Percentiles rank a stretch among this genome's conserved stretches.
These are phyloP conservation scores for Diplodia scrobiculata DNA, from an alignment of 2,329 filamentous ascomycete genomes.

Conservation along the genomic window DNA sequence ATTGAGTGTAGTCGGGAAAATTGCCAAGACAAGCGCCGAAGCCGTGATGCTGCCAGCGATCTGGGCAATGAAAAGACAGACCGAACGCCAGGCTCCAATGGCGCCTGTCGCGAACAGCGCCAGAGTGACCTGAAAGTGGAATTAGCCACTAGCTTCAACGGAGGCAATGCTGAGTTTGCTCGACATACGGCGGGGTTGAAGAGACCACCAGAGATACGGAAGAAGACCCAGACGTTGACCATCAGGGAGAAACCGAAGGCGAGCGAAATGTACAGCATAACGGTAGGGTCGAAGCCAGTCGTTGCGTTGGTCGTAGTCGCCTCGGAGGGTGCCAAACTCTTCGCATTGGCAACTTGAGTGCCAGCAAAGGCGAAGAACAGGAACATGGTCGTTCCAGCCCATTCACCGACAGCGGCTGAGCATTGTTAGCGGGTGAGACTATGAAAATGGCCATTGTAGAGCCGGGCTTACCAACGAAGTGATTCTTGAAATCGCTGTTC, in stretches of 20 bases:
- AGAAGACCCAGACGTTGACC: slow-evolving; percentile 49
- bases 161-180: slow-evolving; percentile 37
- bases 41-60: slow-evolving; percentile 33
- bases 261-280: slow-evolving; percentile 46
- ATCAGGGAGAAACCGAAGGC: slow-evolving; percentile 45
- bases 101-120: slow-evolving; percentile 44
- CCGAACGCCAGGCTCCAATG: slow-evolving; percentile 36
- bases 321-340: slow-evolving; percentile 37
- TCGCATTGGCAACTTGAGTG: slow-evolving; percentile 53
- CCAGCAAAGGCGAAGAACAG: slow-evolving; percentile 37
- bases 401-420: slow-evolving; percentile 24
- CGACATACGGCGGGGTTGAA: slow-evolving; percentile 47
- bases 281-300: slow-evolving; percentile 51
- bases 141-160: slow-evolving; percentile 21
- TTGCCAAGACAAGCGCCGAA: slow-evolving; percentile 40
- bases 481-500: slow-evolving; percentile 44
- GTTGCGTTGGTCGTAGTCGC: slow-evolving; percentile 49
- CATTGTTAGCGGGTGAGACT: background rate
- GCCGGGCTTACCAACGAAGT: slow-evolving; percentile 14
- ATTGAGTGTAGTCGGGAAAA: slow-evolving; percentile 38
- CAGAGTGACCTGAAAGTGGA: slow-evolving; percentile 40
- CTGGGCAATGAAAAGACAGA: slow-evolving; percentile 43
- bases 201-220: slow-evolving; percentile 44
- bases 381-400: slow-evolving; percentile 29
- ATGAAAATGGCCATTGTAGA: background rate